A percentile compares a stretch with the other conserved stretches of the same genome.
Evolutionary conservation across 192 early-diverging fungal genomes (phyloP).

Genomic region (Tieghemiomyces parasiticus): DNA sequence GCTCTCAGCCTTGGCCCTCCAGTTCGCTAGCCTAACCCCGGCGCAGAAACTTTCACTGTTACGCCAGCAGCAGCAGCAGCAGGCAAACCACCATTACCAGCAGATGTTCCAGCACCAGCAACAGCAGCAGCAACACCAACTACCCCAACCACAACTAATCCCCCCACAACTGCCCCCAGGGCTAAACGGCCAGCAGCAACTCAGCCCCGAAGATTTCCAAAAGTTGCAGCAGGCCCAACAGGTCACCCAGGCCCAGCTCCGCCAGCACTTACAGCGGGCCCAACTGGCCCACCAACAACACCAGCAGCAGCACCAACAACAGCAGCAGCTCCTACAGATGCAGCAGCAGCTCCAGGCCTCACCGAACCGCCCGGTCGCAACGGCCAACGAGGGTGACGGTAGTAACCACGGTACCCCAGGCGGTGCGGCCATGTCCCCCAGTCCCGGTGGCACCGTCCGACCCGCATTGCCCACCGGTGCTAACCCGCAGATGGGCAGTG

Average conservation of each 20-base stretch:
- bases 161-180: background rate
- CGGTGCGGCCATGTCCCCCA: background rate
- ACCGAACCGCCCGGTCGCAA: background rate
- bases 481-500: background rate
- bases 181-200: background rate
- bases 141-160: background rate
- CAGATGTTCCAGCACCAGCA: background rate
- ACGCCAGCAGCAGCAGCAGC: constrained; percentile 8
- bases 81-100: constrained; percentile 1
- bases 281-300: background rate
- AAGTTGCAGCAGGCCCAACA: constrained; percentile 7
- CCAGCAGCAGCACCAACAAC: background rate
- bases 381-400: background rate
- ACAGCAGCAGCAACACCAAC: background rate
- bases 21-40: constrained; percentile 8
- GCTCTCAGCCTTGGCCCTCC: constrained; percentile 1
- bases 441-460: background rate
- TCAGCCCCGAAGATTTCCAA: background rate
- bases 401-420: background rate
- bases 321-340: background rate
- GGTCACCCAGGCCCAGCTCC: constrained; percentile 5
- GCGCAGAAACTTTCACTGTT: constrained; percentile 7
- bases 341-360: background rate
- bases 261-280: constrained; percentile 9
- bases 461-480: background rate